phyloP scores from a whole-genome alignment of 257 asterid genomes.

The Solanum ossicruentum region DNA sequence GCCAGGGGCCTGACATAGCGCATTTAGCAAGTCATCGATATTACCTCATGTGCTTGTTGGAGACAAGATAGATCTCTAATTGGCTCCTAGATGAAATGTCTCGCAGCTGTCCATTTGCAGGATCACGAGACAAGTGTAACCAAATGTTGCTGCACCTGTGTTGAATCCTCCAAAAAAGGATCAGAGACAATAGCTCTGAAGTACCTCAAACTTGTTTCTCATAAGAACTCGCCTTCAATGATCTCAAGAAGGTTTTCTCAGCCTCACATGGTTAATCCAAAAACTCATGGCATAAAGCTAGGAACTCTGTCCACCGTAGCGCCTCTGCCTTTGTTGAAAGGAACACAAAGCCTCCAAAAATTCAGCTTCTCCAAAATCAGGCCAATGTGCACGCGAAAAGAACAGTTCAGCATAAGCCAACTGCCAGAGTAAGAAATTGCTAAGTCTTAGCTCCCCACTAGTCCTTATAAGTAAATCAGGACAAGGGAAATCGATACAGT shows the following conservation, averaged over 20 bases:
- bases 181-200: neutral
- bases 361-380: slow-evolving; percentile 55
- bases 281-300: neutral
- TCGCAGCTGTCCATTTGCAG: neutral
- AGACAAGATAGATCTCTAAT: neutral
- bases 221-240: neutral
- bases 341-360: slow-evolving; percentile 37
- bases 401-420: slow-evolving; percentile 49
- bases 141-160: neutral
- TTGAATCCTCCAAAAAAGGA: neutral
- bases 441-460: slow-evolving; percentile 57
- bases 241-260: neutral
- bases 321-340: slow-evolving; percentile 45
- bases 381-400: slow-evolving; percentile 37
- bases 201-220: neutral
- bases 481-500: slow-evolving; percentile 27
- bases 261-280: neutral
- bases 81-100: neutral
- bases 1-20: neutral
- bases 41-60: neutral
- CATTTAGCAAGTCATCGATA: neutral
- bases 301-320: slow-evolving; percentile 24
- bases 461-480: slow-evolving; percentile 58
- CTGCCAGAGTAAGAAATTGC: slow-evolving; percentile 69
- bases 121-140: neutral